Conservation (phyloP, 305 asterid species). For the Solanum aculeatissimum region DNA sequence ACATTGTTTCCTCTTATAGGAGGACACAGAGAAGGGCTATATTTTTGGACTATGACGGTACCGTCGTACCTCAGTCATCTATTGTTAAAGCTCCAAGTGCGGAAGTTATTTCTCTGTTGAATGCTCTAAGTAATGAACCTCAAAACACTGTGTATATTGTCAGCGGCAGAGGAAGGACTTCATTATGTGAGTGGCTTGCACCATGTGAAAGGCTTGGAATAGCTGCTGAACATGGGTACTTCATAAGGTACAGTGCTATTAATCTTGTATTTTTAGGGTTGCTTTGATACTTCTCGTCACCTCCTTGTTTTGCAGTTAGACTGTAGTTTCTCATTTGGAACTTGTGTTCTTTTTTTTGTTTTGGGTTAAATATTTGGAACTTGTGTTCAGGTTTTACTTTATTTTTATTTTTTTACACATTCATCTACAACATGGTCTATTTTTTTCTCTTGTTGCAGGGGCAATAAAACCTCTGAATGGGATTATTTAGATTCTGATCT, state of each 20-base stretch:
- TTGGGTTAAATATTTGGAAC: background rate
- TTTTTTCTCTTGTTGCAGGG: slow-evolving; percentile 28
- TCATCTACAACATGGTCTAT: background rate
- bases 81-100: slow-evolving; percentile 44
- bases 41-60: slow-evolving; percentile 84
- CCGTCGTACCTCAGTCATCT: slow-evolving; percentile 64
- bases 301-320: background rate
- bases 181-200: slow-evolving; percentile 63
- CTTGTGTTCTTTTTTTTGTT: background rate
- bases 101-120: slow-evolving; percentile 46
- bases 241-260: slow-evolving; percentile 35
- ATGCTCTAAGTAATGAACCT: slow-evolving; percentile 50
- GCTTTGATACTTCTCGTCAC: background rate
- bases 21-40: slow-evolving; percentile 64
- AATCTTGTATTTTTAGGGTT: background rate
- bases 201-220: slow-evolving; percentile 64
- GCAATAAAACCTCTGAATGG: slow-evolving; percentile 49
- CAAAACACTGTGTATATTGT: slow-evolving; percentile 68
- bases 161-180: slow-evolving; percentile 64
- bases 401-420: background rate
- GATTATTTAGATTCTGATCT: slow-evolving; percentile 52
- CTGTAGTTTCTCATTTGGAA: background rate
- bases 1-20: slow-evolving; percentile 49
- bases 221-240: slow-evolving; percentile 87
- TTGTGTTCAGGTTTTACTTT: background rate